A percentile compares a stretch with the other conserved stretches of the same genome.
Conservation (phyloP, 140 eudicot species). For the Erigeron philadelphicus region DNA sequence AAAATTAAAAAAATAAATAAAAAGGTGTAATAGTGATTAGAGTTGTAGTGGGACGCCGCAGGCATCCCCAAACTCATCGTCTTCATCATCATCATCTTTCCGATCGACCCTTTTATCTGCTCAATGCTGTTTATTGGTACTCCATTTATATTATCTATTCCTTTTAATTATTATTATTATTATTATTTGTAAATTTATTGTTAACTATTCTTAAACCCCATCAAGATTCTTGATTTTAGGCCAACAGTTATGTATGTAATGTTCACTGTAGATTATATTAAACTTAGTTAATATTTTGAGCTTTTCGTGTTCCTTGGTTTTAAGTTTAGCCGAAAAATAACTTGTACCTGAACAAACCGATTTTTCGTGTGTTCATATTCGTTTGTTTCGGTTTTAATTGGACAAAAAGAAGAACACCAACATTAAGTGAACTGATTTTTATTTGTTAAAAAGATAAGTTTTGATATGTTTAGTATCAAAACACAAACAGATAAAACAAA, state of each 20-base stretch:
- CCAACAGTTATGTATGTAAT: not conserved
- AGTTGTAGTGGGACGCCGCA: slow-evolving; percentile 33
- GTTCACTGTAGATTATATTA: not conserved
- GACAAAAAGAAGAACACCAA: too few species aligned
- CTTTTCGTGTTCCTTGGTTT: too few species aligned
- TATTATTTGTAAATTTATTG: not conserved
- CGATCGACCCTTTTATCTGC: slow-evolving; percentile 22
- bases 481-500: too few species aligned
- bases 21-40: not conserved
- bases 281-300: too few species aligned
- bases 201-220: not conserved
- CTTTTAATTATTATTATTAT: slow-evolving; percentile 2
- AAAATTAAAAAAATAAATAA: not conserved
- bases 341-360: too few species aligned
- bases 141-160: slow-evolving; percentile 15
- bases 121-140: slow-evolving; percentile 26
- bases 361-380: too few species aligned
- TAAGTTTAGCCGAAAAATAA: too few species aligned
- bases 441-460: too few species aligned
- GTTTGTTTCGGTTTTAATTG: too few species aligned
- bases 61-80: slow-evolving; percentile 24
- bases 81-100: slow-evolving; percentile 12
- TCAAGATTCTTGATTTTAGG: slow-evolving; percentile 6
- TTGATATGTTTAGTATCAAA: too few species aligned
- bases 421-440: too few species aligned